A percentile compares a stretch with the other conserved stretches of the same genome.
Evolutionary conservation across 2,329 filamentous ascomycete genomes (phyloP).

Genomic region (Metarhizium robertsii): DNA sequence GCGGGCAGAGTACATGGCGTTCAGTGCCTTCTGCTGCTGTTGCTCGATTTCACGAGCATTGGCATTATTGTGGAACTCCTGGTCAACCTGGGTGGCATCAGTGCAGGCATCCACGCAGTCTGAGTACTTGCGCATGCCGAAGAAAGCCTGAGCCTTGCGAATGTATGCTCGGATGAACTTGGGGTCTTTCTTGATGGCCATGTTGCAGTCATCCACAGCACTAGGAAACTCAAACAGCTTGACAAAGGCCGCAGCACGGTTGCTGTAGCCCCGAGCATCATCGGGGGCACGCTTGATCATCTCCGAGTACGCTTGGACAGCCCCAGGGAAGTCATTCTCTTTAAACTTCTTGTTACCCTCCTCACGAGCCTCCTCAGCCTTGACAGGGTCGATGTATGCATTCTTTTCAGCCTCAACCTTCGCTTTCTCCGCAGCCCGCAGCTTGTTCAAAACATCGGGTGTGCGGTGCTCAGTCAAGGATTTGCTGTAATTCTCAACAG

Average conservation of each 20-base stretch:
- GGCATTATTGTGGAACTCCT: constrained; percentile 56
- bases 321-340: constrained; percentile 87
- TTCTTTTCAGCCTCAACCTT: constrained; percentile 67
- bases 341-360: constrained; percentile 97
- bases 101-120: constrained; percentile 85
- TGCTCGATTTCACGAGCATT: constrained; percentile 87
- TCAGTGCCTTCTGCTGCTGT: constrained; percentile 86
- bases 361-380: constrained; percentile 92
- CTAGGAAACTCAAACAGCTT: constrained; percentile 94
- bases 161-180: constrained; percentile 95
- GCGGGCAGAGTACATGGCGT: constrained; percentile 80
- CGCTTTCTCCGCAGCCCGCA: constrained; percentile 80
- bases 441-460: constrained; percentile 85
- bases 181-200: constrained; percentile 81
- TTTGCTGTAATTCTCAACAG: constrained; percentile 84
- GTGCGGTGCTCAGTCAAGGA: constrained; percentile 95
- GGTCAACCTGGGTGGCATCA: constrained; percentile 70
- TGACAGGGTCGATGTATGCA: constrained; percentile 79
- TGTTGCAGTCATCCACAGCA: constrained; percentile 85
- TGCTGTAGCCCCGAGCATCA: constrained; percentile 90
- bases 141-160: constrained; percentile 89
- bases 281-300: constrained; percentile 94
- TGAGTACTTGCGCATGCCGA: constrained; percentile 97
- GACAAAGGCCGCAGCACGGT: constrained; percentile 92
- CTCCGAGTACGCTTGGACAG: constrained; percentile 87